These are phyloP conservation scores for Cladophialophora yegresii DNA, from an alignment of 2,329 filamentous ascomycete genomes.

Conservation along the genomic window DNA sequence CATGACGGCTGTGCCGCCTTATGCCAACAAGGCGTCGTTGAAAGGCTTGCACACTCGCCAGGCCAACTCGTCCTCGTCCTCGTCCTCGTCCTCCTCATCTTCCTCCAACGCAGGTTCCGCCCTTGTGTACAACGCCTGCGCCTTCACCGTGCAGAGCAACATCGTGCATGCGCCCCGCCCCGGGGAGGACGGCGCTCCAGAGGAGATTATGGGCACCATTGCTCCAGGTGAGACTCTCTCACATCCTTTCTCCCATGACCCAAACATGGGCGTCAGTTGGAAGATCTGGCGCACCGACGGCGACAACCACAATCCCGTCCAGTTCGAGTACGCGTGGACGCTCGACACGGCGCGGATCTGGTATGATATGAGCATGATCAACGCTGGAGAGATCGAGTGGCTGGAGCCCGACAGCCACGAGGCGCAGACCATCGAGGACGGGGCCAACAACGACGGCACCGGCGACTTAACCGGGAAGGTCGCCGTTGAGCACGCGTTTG, in stretches of 20 bases:
- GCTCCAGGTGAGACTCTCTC: conserved; percentile 5
- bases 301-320: conserved; percentile 19
- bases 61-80: not conserved
- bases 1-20: not conserved
- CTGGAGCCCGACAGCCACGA: conserved; percentile 5
- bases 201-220: conserved; percentile 17
- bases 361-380: conserved; percentile 31
- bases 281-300: conserved; percentile 24
- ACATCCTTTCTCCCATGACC: conserved; percentile 24
- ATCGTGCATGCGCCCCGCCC: conserved; percentile 24
- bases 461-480: conserved; percentile 17
- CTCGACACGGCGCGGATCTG: conserved; percentile 10
- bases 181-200: conserved; percentile 8
- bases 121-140: conserved; percentile 20
- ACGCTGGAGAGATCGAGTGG: conserved; percentile 20
- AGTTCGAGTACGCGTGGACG: conserved; percentile 23
- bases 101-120: conserved; percentile 7
- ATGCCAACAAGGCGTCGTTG: not conserved
- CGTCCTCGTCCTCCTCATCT: not conserved
- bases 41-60: not conserved
- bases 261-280: conserved; percentile 25
- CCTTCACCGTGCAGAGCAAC: conserved; percentile 25
- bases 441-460: conserved; percentile 15
- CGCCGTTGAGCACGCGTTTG: conserved; percentile 20
- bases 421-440: conserved; percentile 11